Conservation (phyloP, 1,284 basidiomycete species). For the Cutaneotrichosporon cavernicola region DNA sequence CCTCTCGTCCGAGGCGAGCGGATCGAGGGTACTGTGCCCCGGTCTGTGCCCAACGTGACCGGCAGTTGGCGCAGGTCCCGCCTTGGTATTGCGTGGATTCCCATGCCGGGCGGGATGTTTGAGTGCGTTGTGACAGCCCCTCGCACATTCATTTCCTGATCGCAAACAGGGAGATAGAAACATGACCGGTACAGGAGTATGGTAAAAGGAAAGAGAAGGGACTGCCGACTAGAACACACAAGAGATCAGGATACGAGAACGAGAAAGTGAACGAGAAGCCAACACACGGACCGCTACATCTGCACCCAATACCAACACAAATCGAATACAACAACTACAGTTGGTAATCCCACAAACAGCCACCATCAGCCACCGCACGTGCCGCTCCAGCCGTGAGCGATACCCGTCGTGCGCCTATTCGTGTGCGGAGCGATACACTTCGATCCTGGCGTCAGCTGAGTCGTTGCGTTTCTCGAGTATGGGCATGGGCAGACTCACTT, state of each 20-base stretch:
- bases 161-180: not conserved
- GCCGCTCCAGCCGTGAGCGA: not conserved
- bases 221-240: not conserved
- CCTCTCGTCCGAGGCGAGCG: not conserved
- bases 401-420: not conserved
- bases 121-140: not conserved
- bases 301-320: not conserved
- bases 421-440: not conserved
- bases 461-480: not conserved
- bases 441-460: slow-evolving; percentile 7
- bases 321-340: not conserved
- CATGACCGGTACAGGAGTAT: not conserved
- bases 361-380: not conserved
- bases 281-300: not conserved
- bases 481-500: slow-evolving; percentile 6
- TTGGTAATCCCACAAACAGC: not conserved
- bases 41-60: not conserved
- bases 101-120: not conserved
- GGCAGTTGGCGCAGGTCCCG: not conserved
- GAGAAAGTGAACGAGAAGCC: not conserved
- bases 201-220: not conserved
- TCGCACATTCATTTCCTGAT: not conserved
- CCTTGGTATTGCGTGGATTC: not conserved
- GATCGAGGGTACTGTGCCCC: not conserved
- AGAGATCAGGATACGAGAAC: not conserved